Conservation (phyloP, 2,329 filamentous ascomycete species). For the Hymenoscyphus scutula region DNA sequence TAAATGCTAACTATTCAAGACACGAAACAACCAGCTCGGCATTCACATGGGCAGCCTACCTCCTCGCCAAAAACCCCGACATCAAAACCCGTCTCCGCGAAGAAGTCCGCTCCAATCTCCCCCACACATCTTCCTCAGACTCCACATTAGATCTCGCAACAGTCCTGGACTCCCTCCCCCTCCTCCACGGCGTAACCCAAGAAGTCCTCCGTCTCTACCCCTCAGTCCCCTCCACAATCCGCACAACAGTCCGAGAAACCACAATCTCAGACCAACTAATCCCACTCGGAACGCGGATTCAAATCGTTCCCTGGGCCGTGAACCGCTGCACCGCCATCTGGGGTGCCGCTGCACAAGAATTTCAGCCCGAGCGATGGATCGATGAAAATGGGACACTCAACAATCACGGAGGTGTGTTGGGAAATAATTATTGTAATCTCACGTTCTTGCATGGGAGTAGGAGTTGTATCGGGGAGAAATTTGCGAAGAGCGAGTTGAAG, state of each 20-base stretch:
- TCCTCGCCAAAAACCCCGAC: constrained; percentile 57
- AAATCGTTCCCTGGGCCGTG: constrained; percentile 53
- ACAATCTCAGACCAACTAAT: constrained; percentile 54
- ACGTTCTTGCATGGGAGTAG: constrained; percentile 84
- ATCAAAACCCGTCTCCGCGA: constrained; percentile 57
- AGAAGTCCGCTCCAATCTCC: constrained; percentile 52
- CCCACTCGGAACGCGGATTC: constrained; percentile 55
- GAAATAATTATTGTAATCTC: constrained; percentile 69
- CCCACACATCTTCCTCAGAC: constrained; percentile 30
- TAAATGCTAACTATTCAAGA: constrained; percentile 30
- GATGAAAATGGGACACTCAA: constrained; percentile 23
- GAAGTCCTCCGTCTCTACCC: constrained; percentile 68
- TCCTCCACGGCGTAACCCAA: constrained; percentile 63
- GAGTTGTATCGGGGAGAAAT: constrained; percentile 78
- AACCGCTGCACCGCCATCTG: constrained; percentile 57
- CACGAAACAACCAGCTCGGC: constrained; percentile 77
- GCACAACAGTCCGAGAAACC: constrained; percentile 55
- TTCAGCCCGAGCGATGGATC: constrained; percentile 59
- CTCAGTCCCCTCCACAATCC: constrained; percentile 63
- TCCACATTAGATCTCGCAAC: constrained; percentile 42
- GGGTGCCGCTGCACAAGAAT: constrained; percentile 58
- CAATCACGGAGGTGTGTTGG: constrained; percentile 51
- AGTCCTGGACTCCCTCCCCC: constrained; percentile 62
- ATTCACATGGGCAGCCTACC: constrained; percentile 67
- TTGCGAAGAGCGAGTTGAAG: constrained; percentile 80